phyloP scores from a whole-genome alignment of 495 filamentous ascomycete genomes.

The Neurospora sp. region DNA sequence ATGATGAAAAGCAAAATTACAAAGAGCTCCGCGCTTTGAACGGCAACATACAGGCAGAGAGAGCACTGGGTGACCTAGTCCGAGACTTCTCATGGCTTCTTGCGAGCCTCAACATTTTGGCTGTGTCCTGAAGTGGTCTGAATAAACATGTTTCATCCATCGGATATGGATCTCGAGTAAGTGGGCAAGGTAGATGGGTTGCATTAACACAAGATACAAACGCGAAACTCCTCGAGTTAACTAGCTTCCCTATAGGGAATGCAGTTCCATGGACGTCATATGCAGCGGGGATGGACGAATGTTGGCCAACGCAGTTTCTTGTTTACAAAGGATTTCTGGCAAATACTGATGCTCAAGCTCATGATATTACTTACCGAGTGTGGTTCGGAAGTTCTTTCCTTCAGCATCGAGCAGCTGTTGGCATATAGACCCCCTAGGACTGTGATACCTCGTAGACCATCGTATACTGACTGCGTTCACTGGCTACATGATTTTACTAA shows the following conservation, averaged over 20 bases:
- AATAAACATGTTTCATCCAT: neutral
- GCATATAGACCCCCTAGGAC: neutral
- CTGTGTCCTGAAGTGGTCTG: neutral
- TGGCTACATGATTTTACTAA: neutral
- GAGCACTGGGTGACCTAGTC: neutral
- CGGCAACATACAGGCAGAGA: neutral
- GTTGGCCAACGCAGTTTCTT: neutral
- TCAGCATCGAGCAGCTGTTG: neutral
- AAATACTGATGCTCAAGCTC: neutral
- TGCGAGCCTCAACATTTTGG: neutral
- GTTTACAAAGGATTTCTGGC: neutral
- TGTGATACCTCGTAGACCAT: neutral
- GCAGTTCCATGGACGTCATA: neutral
- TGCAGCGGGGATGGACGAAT: neutral
- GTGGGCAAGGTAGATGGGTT: neutral
- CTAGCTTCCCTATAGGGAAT: neutral
- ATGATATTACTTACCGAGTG: neutral
- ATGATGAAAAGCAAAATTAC: neutral
- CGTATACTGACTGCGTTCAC: neutral
- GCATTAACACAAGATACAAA: neutral
- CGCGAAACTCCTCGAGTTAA: neutral
- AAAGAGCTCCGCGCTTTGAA: neutral
- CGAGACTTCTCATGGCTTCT: neutral
- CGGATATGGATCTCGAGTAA: neutral
- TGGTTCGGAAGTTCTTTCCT: neutral